These are phyloP conservation scores for Ceraceosorus guamensis DNA, from an alignment of 1,284 basidiomycete genomes.

Conservation along the genomic window DNA sequence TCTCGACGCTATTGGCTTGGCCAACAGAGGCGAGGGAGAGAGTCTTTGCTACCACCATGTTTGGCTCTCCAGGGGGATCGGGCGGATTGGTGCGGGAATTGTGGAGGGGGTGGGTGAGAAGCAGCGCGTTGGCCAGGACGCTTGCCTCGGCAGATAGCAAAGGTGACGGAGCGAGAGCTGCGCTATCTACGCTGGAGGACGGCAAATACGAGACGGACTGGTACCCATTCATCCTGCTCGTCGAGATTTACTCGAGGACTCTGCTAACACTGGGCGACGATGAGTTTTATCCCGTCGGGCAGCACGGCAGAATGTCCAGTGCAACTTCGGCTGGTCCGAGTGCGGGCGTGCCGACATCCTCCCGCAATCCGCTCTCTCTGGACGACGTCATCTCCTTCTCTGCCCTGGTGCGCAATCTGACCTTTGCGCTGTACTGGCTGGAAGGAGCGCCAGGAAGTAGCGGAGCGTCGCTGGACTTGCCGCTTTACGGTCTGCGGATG, in stretches of 20 bases:
- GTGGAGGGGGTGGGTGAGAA: slow-evolving; percentile 42
- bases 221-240: slow-evolving; percentile 67
- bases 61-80: slow-evolving; percentile 11
- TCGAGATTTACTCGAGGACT: slow-evolving; percentile 74
- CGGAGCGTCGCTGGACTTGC: slow-evolving; percentile 9
- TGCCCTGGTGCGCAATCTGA: slow-evolving; percentile 66
- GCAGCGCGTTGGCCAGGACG: slow-evolving; percentile 20
- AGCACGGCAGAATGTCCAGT: neutral
- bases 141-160: slow-evolving; percentile 18
- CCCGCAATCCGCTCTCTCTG: slow-evolving; percentile 66
- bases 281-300: slow-evolving; percentile 69
- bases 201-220: slow-evolving; percentile 31
- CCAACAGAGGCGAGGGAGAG: slow-evolving; percentile 19
- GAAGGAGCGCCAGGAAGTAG: slow-evolving; percentile 50
- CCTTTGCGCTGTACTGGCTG: slow-evolving; percentile 71
- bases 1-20: slow-evolving; percentile 34
- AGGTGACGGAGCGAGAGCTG: slow-evolving; percentile 17
- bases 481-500: neutral
- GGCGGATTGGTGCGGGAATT: slow-evolving; percentile 37
- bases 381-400: slow-evolving; percentile 72
- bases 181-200: slow-evolving; percentile 10
- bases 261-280: slow-evolving; percentile 91
- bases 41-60: slow-evolving; percentile 23
- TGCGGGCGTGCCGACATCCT: neutral
- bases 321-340: neutral